These are phyloP conservation scores for Vaccinium macrocarpon DNA, from an alignment of 148 eudicot species.

Conservation along the genomic window DNA sequence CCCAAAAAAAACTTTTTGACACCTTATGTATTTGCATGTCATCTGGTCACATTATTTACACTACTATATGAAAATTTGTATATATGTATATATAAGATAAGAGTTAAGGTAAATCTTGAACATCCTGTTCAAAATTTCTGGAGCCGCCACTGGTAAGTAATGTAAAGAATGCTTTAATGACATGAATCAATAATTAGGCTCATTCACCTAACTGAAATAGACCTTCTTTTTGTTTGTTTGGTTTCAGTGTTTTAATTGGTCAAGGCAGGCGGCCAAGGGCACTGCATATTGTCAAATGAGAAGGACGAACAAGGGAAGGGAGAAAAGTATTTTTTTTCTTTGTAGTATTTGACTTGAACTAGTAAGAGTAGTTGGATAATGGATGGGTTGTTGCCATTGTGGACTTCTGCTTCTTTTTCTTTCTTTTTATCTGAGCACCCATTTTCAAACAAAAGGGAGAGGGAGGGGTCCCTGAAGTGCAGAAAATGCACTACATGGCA, in stretches of 20 bases:
- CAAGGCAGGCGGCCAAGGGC: constrained; percentile 10
- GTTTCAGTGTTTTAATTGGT: background rate
- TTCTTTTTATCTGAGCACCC: background rate
- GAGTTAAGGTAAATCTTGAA: too few species aligned
- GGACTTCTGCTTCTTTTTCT: background rate
- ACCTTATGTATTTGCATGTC: too few species aligned
- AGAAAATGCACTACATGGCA: too few species aligned
- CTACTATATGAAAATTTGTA: too few species aligned
- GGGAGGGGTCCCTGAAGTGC: too few species aligned
- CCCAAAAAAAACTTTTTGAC: too few species aligned
- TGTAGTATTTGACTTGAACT: background rate
- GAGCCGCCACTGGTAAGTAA: too few species aligned
- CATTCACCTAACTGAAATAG: background rate
- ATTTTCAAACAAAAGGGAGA: background rate
- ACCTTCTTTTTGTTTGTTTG: background rate
- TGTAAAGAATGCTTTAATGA: background rate
- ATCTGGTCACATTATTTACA: too few species aligned
- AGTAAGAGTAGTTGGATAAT: background rate
- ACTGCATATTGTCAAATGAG: background rate
- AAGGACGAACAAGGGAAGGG: background rate
- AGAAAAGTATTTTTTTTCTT: background rate
- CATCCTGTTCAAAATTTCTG: too few species aligned
- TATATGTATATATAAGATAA: too few species aligned
- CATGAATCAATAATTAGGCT: background rate
- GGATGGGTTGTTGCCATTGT: background rate